Conservation (phyloP, 2,329 filamentous ascomycete genomes). For the Calonectria fujianensis region DNA sequence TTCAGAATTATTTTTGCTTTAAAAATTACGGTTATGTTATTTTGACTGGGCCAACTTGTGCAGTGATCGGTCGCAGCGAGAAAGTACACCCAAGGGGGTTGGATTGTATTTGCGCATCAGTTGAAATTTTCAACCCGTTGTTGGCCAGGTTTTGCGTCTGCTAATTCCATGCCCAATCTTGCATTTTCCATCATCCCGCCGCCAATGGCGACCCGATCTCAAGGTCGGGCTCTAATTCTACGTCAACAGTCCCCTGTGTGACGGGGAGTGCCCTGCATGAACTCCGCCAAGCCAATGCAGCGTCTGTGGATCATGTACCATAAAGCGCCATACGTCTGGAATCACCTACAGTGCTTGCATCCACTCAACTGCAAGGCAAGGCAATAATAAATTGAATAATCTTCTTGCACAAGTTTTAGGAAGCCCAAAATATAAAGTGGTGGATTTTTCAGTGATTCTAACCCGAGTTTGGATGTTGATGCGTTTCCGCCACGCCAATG, state of each 20-base stretch:
- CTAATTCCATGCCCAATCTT: not conserved
- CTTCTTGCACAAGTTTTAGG: not conserved
- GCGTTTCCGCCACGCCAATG: too few species aligned
- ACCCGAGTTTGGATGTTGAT: not conserved
- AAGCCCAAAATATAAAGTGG: not conserved
- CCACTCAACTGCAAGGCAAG: not conserved
- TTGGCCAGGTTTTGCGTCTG: not conserved
- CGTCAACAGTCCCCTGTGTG: not conserved
- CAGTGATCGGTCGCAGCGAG: too few species aligned
- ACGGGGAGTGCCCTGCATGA: constrained; percentile 20
- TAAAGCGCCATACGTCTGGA: not conserved
- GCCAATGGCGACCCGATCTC: not conserved
- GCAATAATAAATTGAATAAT: not conserved
- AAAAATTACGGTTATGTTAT: too few species aligned
- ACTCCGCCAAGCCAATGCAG: not conserved
- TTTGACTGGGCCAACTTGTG: too few species aligned
- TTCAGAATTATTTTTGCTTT: too few species aligned
- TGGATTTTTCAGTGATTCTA: not conserved
- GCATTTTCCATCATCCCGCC: not conserved
- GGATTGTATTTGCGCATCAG: not conserved
- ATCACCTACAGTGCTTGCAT: not conserved
- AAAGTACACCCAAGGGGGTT: too few species aligned
- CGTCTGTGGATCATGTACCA: constrained; percentile 17
- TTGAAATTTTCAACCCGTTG: constrained; percentile 2
- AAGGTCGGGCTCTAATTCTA: constrained; percentile 4